Conservation (phyloP, 768 basidiomycete species). For the Tulasnella calospora region DNA sequence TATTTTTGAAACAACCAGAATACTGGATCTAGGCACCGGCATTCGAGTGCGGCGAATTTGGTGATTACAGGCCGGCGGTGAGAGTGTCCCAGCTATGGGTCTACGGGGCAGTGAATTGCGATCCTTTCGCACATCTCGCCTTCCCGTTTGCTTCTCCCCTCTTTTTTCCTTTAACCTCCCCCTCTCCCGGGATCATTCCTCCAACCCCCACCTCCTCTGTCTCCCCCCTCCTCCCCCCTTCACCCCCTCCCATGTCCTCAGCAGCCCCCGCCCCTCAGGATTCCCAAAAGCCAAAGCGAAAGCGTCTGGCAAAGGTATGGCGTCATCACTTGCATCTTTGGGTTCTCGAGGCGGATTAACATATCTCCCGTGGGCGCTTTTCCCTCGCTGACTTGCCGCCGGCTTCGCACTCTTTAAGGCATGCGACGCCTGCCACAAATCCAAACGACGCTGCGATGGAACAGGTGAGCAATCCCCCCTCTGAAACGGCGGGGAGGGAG, state of each 20-base stretch:
- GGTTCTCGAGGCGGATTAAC: conserved; percentile 9
- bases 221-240: not conserved
- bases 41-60: conserved; percentile 9
- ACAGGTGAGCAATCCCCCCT: conserved; percentile 5
- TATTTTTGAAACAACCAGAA: not conserved
- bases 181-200: not conserved
- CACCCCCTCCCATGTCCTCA: not conserved
- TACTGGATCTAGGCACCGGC: not conserved
- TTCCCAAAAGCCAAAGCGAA: conserved; percentile 40
- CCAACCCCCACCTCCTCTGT: not conserved
- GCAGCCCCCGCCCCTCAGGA: not conserved
- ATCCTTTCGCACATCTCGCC: not conserved
- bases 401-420: conserved; percentile 39
- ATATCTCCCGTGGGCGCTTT: conserved; percentile 9
- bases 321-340: not conserved
- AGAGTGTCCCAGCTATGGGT: not conserved
- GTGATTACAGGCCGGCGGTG: conserved; percentile 11
- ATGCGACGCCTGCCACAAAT: conserved; percentile 80
- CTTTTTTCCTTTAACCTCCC: conserved; percentile 12
- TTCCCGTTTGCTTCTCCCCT: conserved; percentile 1
- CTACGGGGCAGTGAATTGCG: conserved; percentile 6
- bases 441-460: conserved; percentile 62
- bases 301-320: conserved; percentile 50
- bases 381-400: conserved; percentile 11
- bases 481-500: not conserved